Evolutionary conservation across 2,329 filamentous ascomycete species (phyloP), one percentile per base, ranked within the genome.

Genomic region (Verticillium isaacii): DNA sequence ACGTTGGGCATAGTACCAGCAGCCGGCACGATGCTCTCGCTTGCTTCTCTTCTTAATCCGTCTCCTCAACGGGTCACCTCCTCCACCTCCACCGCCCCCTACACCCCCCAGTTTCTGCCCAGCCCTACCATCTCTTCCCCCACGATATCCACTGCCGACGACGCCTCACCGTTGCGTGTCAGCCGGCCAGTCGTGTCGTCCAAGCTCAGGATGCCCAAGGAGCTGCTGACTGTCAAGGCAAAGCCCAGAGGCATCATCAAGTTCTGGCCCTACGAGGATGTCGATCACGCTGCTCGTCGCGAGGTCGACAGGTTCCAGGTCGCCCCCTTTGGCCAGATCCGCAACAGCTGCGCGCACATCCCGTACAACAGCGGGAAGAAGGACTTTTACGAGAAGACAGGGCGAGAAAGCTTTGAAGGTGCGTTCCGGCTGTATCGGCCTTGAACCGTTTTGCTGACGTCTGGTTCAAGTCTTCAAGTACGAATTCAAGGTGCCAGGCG

Each of bases 321-420:
- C 60, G 83, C 81, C 60, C 90, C 91, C 1, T 79, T 88, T 66
- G 85, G 85, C 2, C 78, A 81, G 64, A 92, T 89, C 64, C 76
- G 78, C 56, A 78, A 84, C 34, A 89, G 82, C 64, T 85, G 85
- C 66, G 82, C 88, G 59, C 92, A 94, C 69, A 96, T 97, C 63
- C 94, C 94, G 0, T 98, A 98, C 76, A 93, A 92, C 71, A 97
- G 93, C 72, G 91, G 92, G 67, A 98, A 97, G 81, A 96, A 96
- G 74, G 85, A 89, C 63, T 96, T 97, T 69, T 85, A 88, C 65
- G 86, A 89, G 66, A 96, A 92, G 79, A 98, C 94, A 3, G 92
- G 92, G 1, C 82, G 93, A 60, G 91, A 96, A 68, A 90, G 89
- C 64, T 96, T 97, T 68, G 90, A 97, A 83, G 91, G 94, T 95